phyloP scores from a whole-genome alignment of 1,284 basidiomycete genomes.

The Veloboletus limbatus region DNA sequence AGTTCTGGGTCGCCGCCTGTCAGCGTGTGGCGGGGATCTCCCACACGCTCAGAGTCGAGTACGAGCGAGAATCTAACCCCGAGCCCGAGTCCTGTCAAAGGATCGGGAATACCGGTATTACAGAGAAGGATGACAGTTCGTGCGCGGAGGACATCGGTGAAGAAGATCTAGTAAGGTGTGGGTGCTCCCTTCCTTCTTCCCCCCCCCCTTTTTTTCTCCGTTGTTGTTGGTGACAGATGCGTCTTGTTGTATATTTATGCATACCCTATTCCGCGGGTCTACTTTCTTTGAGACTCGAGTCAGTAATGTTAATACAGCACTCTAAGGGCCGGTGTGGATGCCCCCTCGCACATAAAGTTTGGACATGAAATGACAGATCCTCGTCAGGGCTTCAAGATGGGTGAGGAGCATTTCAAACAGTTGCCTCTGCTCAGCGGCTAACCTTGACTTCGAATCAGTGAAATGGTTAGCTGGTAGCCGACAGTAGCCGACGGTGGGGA shows the following conservation, averaged over 20 bases:
- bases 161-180: constrained; percentile 11
- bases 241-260: not conserved
- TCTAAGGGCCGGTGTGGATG: no score
- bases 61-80: constrained; percentile 13
- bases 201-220: not conserved
- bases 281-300: not conserved
- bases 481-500: no score
- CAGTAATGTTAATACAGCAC: no score
- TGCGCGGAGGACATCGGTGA: constrained; percentile 22
- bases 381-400: no score
- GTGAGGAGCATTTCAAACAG: no score
- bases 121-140: constrained; percentile 32
- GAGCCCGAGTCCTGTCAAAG: constrained; percentile 24
- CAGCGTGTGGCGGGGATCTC: constrained; percentile 18
- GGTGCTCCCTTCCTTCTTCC: not conserved
- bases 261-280: not conserved
- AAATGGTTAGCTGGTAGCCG: no score
- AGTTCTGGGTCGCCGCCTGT: constrained; percentile 9
- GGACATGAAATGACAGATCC: no score
- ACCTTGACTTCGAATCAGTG: no score
- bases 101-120: constrained; percentile 30
- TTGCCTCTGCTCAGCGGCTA: no score
- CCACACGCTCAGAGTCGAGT: constrained; percentile 17
- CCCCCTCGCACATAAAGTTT: no score
- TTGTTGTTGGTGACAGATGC: not conserved